Conservation (phyloP, 2,329 filamentous ascomycete genomes). For the Paramyrothecium roridum region DNA sequence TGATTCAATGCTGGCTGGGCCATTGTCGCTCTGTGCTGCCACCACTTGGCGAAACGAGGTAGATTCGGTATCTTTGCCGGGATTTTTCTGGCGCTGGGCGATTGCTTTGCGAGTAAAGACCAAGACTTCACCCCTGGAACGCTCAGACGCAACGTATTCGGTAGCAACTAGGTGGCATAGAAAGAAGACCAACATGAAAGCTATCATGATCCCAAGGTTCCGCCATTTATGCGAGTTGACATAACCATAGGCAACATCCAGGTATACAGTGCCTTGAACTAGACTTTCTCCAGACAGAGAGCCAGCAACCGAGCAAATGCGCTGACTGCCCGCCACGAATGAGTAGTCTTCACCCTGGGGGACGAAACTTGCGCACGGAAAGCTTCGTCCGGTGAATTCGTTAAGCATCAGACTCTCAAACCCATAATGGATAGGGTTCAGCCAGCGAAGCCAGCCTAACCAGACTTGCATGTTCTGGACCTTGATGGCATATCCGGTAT, state of each 20-base stretch:
- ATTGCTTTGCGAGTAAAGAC: slow-evolving; percentile 46
- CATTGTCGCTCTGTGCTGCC: too few species aligned
- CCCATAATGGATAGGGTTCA: slow-evolving; percentile 59
- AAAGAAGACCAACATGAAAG: slow-evolving; percentile 42
- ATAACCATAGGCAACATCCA: slow-evolving; percentile 44
- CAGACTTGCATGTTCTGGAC: slow-evolving; percentile 42
- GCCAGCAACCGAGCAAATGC: slow-evolving; percentile 35
- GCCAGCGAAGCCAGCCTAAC: slow-evolving; percentile 61
- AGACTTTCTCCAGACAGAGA: slow-evolving; percentile 36
- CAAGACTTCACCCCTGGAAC: slow-evolving; percentile 57
- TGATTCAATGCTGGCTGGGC: slow-evolving; percentile 1
- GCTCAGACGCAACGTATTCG: slow-evolving; percentile 42
- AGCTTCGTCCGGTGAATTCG: slow-evolving; percentile 49
- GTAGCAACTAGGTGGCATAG: slow-evolving; percentile 43
- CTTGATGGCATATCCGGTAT: slow-evolving; percentile 45
- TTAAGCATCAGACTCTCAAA: slow-evolving; percentile 63
- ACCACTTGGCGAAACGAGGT: too few species aligned
- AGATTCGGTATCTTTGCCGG: neutral
- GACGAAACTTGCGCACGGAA: slow-evolving; percentile 39
- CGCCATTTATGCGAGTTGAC: slow-evolving; percentile 43
- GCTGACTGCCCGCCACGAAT: neutral
- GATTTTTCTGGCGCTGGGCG: neutral
- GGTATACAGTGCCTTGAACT: slow-evolving; percentile 44
- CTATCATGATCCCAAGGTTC: slow-evolving; percentile 53
- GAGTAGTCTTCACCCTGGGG: slow-evolving; percentile 15